A percentile compares a stretch with the other conserved stretches of the same genome.
Evolutionary conservation across 129 eudicot genomes (phyloP).

Genomic region (Artemisia argyi): DNA sequence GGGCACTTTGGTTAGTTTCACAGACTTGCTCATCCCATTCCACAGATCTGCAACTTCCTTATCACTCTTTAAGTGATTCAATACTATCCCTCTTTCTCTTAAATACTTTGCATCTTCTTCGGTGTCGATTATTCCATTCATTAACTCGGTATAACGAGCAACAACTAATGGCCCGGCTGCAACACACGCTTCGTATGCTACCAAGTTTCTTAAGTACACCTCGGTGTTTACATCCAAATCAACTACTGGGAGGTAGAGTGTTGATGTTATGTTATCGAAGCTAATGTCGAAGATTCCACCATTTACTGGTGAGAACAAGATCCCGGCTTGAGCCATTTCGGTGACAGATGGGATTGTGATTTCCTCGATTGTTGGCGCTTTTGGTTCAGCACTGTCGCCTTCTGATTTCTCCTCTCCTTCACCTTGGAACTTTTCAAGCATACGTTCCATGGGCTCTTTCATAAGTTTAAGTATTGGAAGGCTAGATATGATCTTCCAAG

Average conservation of each 20-base stretch:
- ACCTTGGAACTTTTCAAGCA: conserved; percentile 9
- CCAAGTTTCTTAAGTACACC: conserved; percentile 53
- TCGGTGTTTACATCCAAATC: conserved; percentile 45
- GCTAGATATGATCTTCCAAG: conserved; percentile 43
- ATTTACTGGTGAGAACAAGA: conserved; percentile 37
- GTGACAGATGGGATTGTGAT: conserved; percentile 72
- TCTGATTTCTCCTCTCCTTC: conserved; percentile 11
- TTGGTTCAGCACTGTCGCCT: not conserved
- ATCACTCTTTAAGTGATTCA: conserved; percentile 64
- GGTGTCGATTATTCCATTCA: conserved; percentile 76
- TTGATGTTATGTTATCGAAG: conserved; percentile 34
- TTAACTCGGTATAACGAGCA: conserved; percentile 70
- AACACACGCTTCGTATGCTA: conserved; percentile 63
- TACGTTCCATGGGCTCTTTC: conserved; percentile 34
- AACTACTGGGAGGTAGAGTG: conserved; percentile 46
- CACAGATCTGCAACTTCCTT: conserved; percentile 63
- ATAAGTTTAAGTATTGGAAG: conserved; percentile 40
- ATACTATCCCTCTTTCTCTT: conserved; percentile 49
- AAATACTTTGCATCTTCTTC: conserved; percentile 49
- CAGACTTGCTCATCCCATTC: conserved; percentile 75
- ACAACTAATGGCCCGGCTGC: conserved; percentile 49
- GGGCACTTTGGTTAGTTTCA: conserved; percentile 55
- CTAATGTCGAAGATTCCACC: conserved; percentile 43
- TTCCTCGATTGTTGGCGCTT: conserved; percentile 52
- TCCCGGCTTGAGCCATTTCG: conserved; percentile 47